Evolutionary conservation across 2,329 filamentous ascomycete species (phyloP), one percentile per base, ranked within the genome.

Genomic region (Penicillium polonicum): DNA sequence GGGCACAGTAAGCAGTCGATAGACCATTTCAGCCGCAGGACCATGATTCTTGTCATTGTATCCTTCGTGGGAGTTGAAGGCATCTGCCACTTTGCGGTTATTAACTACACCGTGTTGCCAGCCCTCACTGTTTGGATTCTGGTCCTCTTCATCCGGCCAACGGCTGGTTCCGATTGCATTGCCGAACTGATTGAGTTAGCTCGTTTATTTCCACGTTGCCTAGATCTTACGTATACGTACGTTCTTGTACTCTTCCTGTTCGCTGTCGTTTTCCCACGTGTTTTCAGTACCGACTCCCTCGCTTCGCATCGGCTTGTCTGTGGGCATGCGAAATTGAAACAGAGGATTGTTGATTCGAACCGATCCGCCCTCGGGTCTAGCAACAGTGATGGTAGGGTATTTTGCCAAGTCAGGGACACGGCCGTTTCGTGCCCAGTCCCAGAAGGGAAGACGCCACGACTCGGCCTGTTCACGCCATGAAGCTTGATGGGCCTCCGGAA

Each of bases 391-490:
- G 4, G 52, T 61, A 19, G 65, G 63, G 9, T 61, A 57, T 31
- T 63, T 65, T 66, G 25, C 65, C 60, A 43, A 72, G 68, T 25
- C 78, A 55, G 63, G 69, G 10, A 67, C 57, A 21, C 52, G 53
- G 4, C 55, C 36, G 15, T 48, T 57, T 13, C 56, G 21, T 5
- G 77, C 76, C 76, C 77, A 80, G 63, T 82, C 79, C 79, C 79
- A 81, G 65, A 78, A 82, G 4, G 79, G 79, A n/a, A 80, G 70
- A n/a, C 79, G 76, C 48, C 81, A 72, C 21, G 63, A 70, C 21
- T 72, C 60, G 1, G 78, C 78, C 10, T 78, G 76, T 17, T 64
- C 61, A 36, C 66, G 59, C 64, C 87, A 87, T 38, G 75, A 72
- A 5, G 72, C 71, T 44, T 80, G 77, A 35, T 80, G 74, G 12